Base-by-base conservation (phyloP, 257 asterid genomes). In the Echites panduratus region DNA sequence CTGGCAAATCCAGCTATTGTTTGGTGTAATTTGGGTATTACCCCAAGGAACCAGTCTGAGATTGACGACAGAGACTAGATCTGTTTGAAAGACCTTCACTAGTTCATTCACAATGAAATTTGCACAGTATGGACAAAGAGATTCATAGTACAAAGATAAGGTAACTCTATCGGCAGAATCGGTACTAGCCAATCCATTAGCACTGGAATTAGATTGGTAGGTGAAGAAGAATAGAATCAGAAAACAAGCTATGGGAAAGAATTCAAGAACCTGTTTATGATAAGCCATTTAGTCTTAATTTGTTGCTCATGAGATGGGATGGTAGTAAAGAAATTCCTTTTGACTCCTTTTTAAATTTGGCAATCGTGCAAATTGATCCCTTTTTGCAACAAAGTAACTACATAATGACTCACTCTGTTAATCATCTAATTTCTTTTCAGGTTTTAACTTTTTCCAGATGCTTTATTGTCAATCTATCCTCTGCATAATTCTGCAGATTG, bases 11-110 rank as follows among this genome's bases (percentile, higher is more conserved):
- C 94, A 93, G 54, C 88, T 84, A 54, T 74, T 78, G 75, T 91
- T 88, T 68, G 88, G 59, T 45, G 84, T 76, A 71, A 91, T 80
- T 49, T 78, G 84, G 63, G 98, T 85, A 85, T 93, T 93, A 57
- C 98, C 98, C 98, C 98, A 93, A 52, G 98, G 98, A 66, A 93
- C 76, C 12, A 93, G 84, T 79, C 93, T 82, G 84, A 93, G 91
- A 79, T 87, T 77, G 72, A 93, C 95, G 45, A 88, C 67, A 80
- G 83, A 77, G 79, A 79, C 67, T 74, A 93, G 91, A 88, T 89
- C 96, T 48, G 96, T 88, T 79, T 85, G 70, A 29, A 93, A 86
- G 63, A 91, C 68, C 83, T 85, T 89, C 59, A 79, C 81, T 48
- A 93, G 85, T 57, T 88, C 79, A 72, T 87, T 85, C 58, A 89